These are phyloP conservation scores for Trifolium fragiferum DNA, from an alignment of 306 rosid genomes.

Conservation along the genomic window DNA sequence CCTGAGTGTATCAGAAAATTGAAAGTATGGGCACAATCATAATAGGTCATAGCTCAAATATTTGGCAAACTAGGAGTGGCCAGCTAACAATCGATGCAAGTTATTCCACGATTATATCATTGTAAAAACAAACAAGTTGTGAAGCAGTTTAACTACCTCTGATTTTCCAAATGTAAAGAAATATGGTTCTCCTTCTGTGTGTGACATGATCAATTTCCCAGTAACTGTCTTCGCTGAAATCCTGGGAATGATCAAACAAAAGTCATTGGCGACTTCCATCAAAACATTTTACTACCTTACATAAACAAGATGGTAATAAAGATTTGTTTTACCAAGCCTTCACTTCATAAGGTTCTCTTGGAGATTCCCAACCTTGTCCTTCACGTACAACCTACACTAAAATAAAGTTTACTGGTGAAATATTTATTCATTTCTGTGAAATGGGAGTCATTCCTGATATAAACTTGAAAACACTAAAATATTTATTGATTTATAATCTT, in stretches of 20 bases:
- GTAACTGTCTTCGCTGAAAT: slow-evolving; percentile 74
- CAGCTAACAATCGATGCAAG: slow-evolving; percentile 24
- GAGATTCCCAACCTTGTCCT: slow-evolving; percentile 98
- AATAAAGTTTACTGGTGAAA: slow-evolving; percentile 28
- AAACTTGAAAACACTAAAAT: background rate
- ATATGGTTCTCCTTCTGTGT: slow-evolving; percentile 73
- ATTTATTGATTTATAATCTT: no score
- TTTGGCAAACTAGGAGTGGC: slow-evolving; percentile 18
- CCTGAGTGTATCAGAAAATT: slow-evolving; percentile 48
- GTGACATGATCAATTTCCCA: slow-evolving; percentile 75
- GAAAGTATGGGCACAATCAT: slow-evolving; percentile 19
- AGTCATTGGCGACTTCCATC: slow-evolving; percentile 40
- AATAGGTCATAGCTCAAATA: slow-evolving; percentile 31
- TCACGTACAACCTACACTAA: slow-evolving; percentile 68
- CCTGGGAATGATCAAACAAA: slow-evolving; percentile 59
- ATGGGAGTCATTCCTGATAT: slow-evolving; percentile 6
- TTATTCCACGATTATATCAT: slow-evolving; percentile 12
- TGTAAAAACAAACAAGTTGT: slow-evolving; percentile 16
- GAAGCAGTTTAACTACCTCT: slow-evolving; percentile 60
- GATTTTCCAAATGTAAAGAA: slow-evolving; percentile 93
- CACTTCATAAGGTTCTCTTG: slow-evolving; percentile 97
- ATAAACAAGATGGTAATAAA: slow-evolving; percentile 29
- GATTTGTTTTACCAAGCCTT: slow-evolving; percentile 74
- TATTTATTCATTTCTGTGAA: background rate
- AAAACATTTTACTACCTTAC: slow-evolving; percentile 27